Evolutionary conservation across 2,329 filamentous ascomycete species (phyloP), one percentile per base, ranked within the genome.

Genomic region (Cytospora chrysosperma): DNA sequence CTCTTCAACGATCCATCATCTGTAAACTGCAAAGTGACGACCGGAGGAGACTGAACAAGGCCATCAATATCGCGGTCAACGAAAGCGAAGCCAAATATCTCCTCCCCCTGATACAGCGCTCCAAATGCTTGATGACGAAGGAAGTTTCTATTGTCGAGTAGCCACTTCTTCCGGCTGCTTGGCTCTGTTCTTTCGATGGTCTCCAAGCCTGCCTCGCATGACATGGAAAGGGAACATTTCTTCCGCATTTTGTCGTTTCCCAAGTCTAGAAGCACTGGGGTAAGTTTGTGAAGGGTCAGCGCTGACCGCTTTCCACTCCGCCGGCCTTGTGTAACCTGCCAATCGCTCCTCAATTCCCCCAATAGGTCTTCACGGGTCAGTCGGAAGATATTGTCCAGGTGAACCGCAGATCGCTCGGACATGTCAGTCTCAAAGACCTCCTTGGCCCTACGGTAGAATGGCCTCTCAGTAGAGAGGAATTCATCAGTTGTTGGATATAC

Each of bases 351-450:
- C 2, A 93, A 76, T 66, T 89, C 88, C 0, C 79, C 83, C 0
- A 92, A 74, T 80, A 92, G 87, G 66, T 92, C 89, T 68, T 93
- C 88, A 3, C 90, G 78, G 0, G 91, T 76, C 0, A 92, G 79
- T 0, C 90, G 86, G 67, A 90, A 93, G 58, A 91, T 86, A 69
- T 89, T 90, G 69, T 91, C 89, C 0, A 90, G 72, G 70, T 92
- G 86, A 0, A 76, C 72, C 0, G 74, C 73, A 0, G 81, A 72
- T 1, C 85, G 79, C 0, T 72, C 68, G 1, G 75, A 64, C 15
- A 70, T 34, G 1, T 75, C 62, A 0, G 72, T 65, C 1, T 83
- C 73, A 1, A 76, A 72, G 0, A 89, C 75, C 1, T 83, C 82
- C 4, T 80, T 76, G 0, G 82, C 79, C 0, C 75, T 79, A 8